A percentile compares a stretch with the other conserved stretches of the same genome.
phyloP scores from a whole-genome alignment of 306 rosid species.

The Macrotyloma uniflorum region DNA sequence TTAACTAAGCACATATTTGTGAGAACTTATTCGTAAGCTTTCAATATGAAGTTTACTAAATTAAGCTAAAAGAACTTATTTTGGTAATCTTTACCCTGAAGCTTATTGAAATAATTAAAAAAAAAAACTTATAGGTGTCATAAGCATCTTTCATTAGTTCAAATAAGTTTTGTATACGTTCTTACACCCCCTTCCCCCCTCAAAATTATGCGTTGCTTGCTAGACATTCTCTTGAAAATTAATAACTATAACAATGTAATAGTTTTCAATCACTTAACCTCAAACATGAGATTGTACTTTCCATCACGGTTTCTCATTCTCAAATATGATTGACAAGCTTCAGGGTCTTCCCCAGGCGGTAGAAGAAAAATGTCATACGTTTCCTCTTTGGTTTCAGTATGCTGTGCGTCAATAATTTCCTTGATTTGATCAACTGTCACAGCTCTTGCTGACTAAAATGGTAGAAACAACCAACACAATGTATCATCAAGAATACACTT shows the following conservation, averaged over 20 bases:
- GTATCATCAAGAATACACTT: conserved; percentile 18
- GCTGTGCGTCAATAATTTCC: conserved; percentile 69
- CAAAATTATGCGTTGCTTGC: not conserved
- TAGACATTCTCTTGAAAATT: not conserved
- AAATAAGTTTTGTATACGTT: not conserved
- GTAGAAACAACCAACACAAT: conserved; percentile 35
- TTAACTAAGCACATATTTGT: not conserved
- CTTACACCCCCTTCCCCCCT: not conserved
- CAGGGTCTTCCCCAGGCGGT: conserved; percentile 99
- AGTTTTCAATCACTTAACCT: conserved; percentile 60
- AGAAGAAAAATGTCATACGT: conserved; percentile 97
- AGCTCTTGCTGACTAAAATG: conserved; percentile 71
- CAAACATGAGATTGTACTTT: conserved; percentile 98
- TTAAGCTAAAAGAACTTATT: not conserved
- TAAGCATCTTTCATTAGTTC: not conserved
- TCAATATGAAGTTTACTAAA: not conserved
- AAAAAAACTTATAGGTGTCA: not conserved
- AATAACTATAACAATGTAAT: not conserved
- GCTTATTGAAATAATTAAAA: not conserved
- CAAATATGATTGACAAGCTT: conserved; percentile 97
- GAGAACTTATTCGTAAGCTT: not conserved
- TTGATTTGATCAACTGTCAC: conserved; percentile 85
- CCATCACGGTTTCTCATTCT: conserved; percentile 99
- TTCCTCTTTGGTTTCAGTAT: conserved; percentile 83
- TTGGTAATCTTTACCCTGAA: not conserved